Evolutionary conservation across 208 protist species (phyloP), one percentile per base, ranked within the genome.

Genomic region (Wallacemonas sp.): DNA sequence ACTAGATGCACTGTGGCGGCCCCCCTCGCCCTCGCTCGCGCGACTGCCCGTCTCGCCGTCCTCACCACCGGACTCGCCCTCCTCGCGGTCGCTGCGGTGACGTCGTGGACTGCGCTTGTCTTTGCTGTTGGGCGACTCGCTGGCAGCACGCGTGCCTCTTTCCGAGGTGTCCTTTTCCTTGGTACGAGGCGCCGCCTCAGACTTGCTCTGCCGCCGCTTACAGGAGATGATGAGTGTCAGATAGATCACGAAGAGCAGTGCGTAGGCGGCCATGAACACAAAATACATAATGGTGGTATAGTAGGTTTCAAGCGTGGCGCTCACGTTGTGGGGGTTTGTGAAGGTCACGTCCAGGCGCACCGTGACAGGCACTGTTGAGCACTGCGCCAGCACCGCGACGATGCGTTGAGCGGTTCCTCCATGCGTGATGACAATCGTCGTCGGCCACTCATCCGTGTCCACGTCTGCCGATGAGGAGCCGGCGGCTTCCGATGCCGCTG

Each of bases 381-480:
- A 92, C 75, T 92, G 86, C 54, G 70, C 77, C 8, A 89, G 59
- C 2, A 89, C 79, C 12, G 77, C 79, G 38, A 92, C 59, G 0
- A 81, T 38, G 46, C 70, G 73, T 12, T 57, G 55, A 10, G 68
- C 2, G 2, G 54, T 49, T 33, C 80, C 78, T 33, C 28, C 2
- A 57, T 86, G 77, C 14, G 11, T 29, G 25, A 86, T 38, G 12
- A 29, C 42, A 29, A 70, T 31, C 12, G 55, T 73, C 8, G 26
- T 49, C 22, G 41, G 42, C 54, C 54, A 52, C 42, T 57, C 26
- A 7, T 45, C 10, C 12, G 14, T n/a, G 3, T 4, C 8, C 38
- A 11, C 3, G 22, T 28, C 29, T 16, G 39, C 26, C 26, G 18
- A n/a, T 20, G 14, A 54, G 20, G 18, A 28, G 28, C n/a, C n/a